Conservation (phyloP, 495 filamentous ascomycete species). For the Penicillium diatomitis region DNA sequence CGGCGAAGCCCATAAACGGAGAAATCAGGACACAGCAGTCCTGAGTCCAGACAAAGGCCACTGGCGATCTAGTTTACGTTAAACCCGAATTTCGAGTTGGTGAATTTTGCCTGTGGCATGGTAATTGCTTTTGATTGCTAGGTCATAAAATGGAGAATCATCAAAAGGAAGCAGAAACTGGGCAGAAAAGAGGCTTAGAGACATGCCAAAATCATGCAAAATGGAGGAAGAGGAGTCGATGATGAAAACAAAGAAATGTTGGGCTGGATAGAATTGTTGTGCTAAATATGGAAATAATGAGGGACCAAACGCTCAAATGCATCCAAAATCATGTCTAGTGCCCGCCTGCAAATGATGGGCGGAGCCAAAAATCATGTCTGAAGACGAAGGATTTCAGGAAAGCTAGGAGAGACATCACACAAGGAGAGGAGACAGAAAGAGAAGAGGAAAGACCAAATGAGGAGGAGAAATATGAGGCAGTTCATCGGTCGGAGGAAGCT, state of each 20-base stretch:
- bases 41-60: too few relatives aligned
- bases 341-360: conserved; percentile 6
- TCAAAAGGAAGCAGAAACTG: too few relatives aligned
- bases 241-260: not conserved
- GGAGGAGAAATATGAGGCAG: not conserved
- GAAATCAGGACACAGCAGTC: too few relatives aligned
- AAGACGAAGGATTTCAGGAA: conserved; percentile 4
- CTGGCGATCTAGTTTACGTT: too few relatives aligned
- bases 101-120: too few relatives aligned
- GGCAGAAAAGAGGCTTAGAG: conserved; percentile 10
- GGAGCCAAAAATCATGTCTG: conserved; percentile 9
- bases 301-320: conserved; percentile 34
- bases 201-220: conserved; percentile 12
- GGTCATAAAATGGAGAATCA: too few relatives aligned
- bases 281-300: conserved; percentile 14
- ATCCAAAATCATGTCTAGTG: conserved; percentile 21
- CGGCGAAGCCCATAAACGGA: too few relatives aligned
- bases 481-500: too few relatives aligned
- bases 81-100: too few relatives aligned
- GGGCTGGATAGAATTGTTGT: conserved; percentile 9
- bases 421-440: conserved; percentile 6
- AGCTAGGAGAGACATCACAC: conserved; percentile 3
- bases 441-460: conserved; percentile 4
- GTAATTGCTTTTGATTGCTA: too few relatives aligned
- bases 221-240: conserved; percentile 1